A percentile compares a stretch with the other conserved stretches of the same genome.
Conservation (phyloP, 345 rosid genomes). For the Populus alba region DNA sequence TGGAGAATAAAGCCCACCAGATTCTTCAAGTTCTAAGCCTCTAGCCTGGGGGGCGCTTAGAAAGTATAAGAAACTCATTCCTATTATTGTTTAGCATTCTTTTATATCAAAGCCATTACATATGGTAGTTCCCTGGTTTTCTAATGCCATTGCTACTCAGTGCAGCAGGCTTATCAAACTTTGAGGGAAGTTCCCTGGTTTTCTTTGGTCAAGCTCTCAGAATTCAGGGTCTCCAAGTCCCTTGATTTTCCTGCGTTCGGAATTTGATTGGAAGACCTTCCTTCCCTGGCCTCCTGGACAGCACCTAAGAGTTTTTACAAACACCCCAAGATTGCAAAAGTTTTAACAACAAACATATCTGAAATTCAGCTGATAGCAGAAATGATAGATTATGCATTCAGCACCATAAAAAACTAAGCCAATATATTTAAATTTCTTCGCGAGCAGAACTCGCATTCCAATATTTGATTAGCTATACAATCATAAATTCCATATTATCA, state of each 20-base stretch:
- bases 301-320: slow-evolving; percentile 41
- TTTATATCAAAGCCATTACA: too few species aligned
- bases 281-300: slow-evolving; percentile 34
- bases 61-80: neutral
- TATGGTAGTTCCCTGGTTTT: too few species aligned
- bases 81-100: neutral
- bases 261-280: slow-evolving; percentile 24
- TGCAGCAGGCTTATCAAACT: slow-evolving; percentile 14
- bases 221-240: slow-evolving; percentile 4
- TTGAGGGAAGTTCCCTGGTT: slow-evolving; percentile 19
- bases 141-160: slow-evolving; percentile 27
- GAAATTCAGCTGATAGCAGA: neutral
- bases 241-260: slow-evolving; percentile 22
- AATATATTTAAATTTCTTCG: neutral
- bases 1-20: slow-evolving; percentile 53
- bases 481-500: too few species aligned
- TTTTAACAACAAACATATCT: neutral
- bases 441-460: neutral
- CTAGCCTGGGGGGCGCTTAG: slow-evolving; percentile 44
- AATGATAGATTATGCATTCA: neutral
- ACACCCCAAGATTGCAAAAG: slow-evolving; percentile 1
- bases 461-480: neutral
- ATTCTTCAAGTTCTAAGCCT: slow-evolving; percentile 44
- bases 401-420: neutral
- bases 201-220: slow-evolving; percentile 17